These are phyloP conservation scores for Plasmodium falciparum DNA, from an alignment of 169 alveolate species.

Conservation along the genomic window DNA sequence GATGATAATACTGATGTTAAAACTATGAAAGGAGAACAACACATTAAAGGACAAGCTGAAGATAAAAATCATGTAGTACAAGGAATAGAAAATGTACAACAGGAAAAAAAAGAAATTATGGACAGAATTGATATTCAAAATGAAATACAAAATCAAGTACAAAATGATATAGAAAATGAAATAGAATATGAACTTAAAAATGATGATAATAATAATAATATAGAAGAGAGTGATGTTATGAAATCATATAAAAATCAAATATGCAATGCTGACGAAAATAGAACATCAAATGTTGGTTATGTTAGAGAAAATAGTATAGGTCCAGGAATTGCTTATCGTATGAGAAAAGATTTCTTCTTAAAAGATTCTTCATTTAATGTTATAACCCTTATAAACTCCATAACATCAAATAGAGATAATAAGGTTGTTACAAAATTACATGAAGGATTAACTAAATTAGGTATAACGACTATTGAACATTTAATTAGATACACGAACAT, in stretches of 20 bases:
- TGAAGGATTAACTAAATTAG: slow-evolving; percentile 45
- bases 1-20: not conserved
- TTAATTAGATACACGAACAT: slow-evolving; percentile 64
- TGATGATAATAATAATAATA: not conserved
- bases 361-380: slow-evolving; percentile 64
- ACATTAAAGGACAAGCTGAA: not conserved
- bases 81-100: not conserved
- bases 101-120: not conserved
- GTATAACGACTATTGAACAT: slow-evolving; percentile 65
- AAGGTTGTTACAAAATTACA: slow-evolving; percentile 31
- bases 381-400: slow-evolving; percentile 37
- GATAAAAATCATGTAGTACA: not conserved
- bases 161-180: slow-evolving; percentile 1
- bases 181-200: not conserved
- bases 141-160: not conserved
- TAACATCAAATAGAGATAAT: slow-evolving; percentile 48
- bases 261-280: slow-evolving; percentile 1
- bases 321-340: slow-evolving; percentile 42
- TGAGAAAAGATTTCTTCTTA: slow-evolving; percentile 58
- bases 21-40: slow-evolving; percentile 3
- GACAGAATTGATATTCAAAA: too few relatives aligned
- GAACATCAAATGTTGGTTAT: not conserved
- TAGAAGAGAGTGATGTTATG: not conserved
- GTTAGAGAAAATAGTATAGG: not conserved
- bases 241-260: slow-evolving; percentile 23